These are phyloP conservation scores for Ceratocystis huliohia DNA, from an alignment of 2,329 filamentous ascomycete species.

Conservation along the genomic window DNA sequence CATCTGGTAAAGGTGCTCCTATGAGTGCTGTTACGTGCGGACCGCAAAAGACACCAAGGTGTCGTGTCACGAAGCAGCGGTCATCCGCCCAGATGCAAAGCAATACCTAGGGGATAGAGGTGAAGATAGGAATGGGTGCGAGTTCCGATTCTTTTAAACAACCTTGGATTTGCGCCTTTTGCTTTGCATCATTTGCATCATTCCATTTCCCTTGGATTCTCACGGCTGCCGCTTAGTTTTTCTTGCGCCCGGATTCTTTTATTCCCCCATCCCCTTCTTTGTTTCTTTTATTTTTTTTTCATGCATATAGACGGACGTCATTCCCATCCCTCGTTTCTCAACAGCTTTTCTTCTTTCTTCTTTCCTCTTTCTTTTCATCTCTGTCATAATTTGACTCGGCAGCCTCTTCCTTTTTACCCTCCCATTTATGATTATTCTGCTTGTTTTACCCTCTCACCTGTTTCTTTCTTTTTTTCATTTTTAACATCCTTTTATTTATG, in stretches of 20 bases:
- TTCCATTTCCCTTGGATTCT: background rate
- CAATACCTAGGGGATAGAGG: background rate
- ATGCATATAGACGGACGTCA: background rate
- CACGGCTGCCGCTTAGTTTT: background rate
- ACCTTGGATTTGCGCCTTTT: background rate
- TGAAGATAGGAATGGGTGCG: background rate
- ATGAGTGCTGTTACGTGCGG: constrained; percentile 2
- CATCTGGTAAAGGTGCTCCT: background rate
- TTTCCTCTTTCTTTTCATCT: background rate
- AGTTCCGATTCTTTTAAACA: background rate
- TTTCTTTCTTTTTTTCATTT: background rate
- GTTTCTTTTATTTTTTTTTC: background rate
- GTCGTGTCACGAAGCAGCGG: background rate
- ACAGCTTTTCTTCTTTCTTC: background rate
- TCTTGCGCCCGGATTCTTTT: background rate
- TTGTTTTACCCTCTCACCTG: background rate
- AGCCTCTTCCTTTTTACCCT: background rate
- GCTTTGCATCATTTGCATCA: background rate
- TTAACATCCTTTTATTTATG: background rate
- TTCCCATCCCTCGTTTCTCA: background rate
- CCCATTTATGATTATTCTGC: background rate
- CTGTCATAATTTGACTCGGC: background rate
- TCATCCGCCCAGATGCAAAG: background rate
- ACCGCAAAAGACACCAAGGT: constrained; percentile 2
- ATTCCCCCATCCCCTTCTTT: background rate